A percentile compares a stretch with the other conserved stretches of the same genome.
phyloP scores from a whole-genome alignment of 768 basidiomycete species.

The Dacryopinax primogenitus region DNA sequence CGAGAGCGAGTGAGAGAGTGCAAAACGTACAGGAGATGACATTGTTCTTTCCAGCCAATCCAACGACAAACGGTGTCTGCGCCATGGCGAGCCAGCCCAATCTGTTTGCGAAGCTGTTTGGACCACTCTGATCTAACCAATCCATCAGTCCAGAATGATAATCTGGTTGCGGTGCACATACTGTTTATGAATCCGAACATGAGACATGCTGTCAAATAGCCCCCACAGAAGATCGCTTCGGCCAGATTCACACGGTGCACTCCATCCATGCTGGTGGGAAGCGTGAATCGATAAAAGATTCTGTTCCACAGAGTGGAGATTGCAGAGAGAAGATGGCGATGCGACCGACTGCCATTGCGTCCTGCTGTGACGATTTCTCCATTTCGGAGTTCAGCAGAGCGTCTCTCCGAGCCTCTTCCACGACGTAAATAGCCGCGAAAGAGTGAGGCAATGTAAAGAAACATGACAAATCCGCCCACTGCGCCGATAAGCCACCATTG shows the following conservation, averaged over 20 bases:
- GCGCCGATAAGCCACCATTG: conserved; percentile 1
- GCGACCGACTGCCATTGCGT: background rate
- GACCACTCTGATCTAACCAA: background rate
- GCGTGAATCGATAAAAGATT: background rate
- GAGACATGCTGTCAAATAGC: background rate
- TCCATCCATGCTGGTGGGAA: background rate
- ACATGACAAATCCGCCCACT: background rate
- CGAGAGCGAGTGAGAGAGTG: background rate
- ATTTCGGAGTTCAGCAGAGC: background rate
- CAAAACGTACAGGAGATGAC: background rate
- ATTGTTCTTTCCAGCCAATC: background rate
- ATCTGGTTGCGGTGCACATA: background rate
- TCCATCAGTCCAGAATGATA: background rate
- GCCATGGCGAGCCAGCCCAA: background rate
- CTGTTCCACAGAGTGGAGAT: background rate
- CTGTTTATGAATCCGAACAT: conserved; percentile 1
- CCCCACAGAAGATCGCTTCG: background rate
- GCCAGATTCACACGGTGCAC: background rate
- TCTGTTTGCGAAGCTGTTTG: background rate
- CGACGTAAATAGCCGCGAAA: background rate
- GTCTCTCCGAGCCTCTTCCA: background rate
- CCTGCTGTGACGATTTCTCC: background rate
- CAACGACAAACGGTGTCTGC: background rate
- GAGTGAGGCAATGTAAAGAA: background rate
- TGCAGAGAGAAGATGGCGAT: background rate